Evolutionary conservation across 1,139 yeast genomes (phyloP), one percentile per base, ranked within the genome.

Genomic region (Yamadazyma trypodendri): DNA sequence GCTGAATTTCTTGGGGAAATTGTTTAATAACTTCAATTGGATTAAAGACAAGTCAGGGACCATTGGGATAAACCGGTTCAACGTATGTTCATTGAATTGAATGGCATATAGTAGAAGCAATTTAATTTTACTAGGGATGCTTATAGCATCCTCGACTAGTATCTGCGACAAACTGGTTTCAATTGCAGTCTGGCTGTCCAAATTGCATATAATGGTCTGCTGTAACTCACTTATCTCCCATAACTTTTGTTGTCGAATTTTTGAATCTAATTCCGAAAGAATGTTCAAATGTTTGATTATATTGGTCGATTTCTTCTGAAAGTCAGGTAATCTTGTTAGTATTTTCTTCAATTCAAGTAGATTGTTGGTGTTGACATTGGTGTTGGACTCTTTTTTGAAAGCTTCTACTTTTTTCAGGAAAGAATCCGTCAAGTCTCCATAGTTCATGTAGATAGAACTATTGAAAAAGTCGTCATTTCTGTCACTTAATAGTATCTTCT

Each of bases 221-320:
- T 92, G 97, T 34, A 89, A 66, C 60, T 92, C 97, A 46, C 96
- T 85, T 6, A 89, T 76, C 42, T 84, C 89, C 84, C 97, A 84
- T 35, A 92, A 65, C 45, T 84, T 72, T 38, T 74, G 72, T 15
- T 58, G 50, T 16, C 76, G 74, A 32, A 87, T 76, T 40, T 81
- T 83, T 39, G 77, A 75, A 50, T 90, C 95, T 34, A 92, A 72
- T 53, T 90, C 97, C 27, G 92, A 78, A 6, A 92, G 89, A 24
- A 92, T 71, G 15, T 95, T 80, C 71, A 94, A 88, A 60, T 94
- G 98, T 54, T 92, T 92, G 31, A 95, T 77, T n/a, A 94, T 89
- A 55, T 89, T 92, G 29, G 89, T 81, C 10, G 95, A 84, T 33
- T 90, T 70, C 55, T 86, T 86, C 46, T 89, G 82, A 56, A 85